A percentile compares a stretch with the other conserved stretches of the same genome.
phyloP scores from a whole-genome alignment of 1,139 yeast genomes.

The Suhomyces terraborum region DNA sequence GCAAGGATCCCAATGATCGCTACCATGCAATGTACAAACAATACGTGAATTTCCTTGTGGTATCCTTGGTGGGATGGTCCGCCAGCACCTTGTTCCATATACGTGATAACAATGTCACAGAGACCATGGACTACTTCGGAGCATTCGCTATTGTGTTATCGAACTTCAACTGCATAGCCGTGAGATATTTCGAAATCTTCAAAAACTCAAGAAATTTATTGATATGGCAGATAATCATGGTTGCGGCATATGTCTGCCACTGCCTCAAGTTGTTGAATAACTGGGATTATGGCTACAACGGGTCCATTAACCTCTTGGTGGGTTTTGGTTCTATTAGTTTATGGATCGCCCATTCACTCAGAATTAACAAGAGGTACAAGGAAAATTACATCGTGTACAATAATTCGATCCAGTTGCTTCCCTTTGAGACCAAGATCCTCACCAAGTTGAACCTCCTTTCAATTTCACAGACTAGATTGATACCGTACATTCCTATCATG shows the following conservation, averaged over 20 bases:
- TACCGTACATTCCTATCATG: conserved; percentile 41
- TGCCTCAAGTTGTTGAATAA: conserved; percentile 27
- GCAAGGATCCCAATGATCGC: conserved; percentile 15
- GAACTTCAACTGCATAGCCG: conserved; percentile 39
- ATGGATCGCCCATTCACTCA: conserved; percentile 40
- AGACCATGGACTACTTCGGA: conserved; percentile 47
- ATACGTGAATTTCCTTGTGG: conserved; percentile 31
- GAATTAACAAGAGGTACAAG: conserved; percentile 23
- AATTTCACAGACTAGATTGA: conserved; percentile 29
- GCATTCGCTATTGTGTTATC: conserved; percentile 44
- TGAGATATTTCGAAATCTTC: conserved; percentile 36
- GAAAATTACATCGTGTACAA: conserved; percentile 30
- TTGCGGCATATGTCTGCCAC: conserved; percentile 30
- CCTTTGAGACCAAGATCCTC: conserved; percentile 43
- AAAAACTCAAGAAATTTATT: conserved; percentile 8
- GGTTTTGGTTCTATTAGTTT: conserved; percentile 36
- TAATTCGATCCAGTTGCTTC: conserved; percentile 42
- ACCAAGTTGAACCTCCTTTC: conserved; percentile 34
- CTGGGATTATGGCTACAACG: conserved; percentile 49
- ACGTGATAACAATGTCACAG: conserved; percentile 42
- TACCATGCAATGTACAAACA: conserved; percentile 34
- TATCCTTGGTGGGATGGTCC: conserved; percentile 43
- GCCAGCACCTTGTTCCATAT: conserved; percentile 45
- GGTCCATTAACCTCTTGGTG: conserved; percentile 34
- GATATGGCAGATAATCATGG: conserved; percentile 17